Conservation (phyloP, 225 moss, liverwort and hornwort genomes). For the Pseudoscleropodium purum region DNA sequence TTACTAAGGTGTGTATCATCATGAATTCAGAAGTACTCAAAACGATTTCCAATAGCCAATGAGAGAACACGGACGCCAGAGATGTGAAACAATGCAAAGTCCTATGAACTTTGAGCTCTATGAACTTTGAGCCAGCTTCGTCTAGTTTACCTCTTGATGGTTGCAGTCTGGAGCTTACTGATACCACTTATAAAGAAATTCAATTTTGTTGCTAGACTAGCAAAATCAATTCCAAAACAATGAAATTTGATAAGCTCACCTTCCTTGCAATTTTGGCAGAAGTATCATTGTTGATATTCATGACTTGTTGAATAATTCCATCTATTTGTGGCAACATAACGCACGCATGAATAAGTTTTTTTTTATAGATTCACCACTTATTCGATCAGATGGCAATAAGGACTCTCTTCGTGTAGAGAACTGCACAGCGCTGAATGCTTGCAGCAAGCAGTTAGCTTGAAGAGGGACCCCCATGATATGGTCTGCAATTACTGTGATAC, state of each 20-base stretch:
- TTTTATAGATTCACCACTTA: not conserved
- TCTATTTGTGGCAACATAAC: conserved; percentile 8
- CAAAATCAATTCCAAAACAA: not conserved
- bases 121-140: not conserved
- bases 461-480: not conserved
- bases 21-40: not conserved
- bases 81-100: not conserved
- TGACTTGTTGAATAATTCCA: conserved; percentile 4
- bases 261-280: conserved; percentile 20
- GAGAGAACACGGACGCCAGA: not conserved
- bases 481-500: not conserved
- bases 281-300: not conserved
- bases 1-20: not conserved
- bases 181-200: not conserved
- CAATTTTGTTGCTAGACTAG: not conserved
- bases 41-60: not conserved
- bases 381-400: not conserved
- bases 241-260: conserved; percentile 6
- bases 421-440: not conserved
- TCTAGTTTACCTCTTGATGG: not conserved
- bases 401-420: not conserved
- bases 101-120: not conserved
- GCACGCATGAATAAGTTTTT: not conserved
- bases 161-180: not conserved
- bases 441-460: not conserved